A percentile compares a stretch with the other conserved stretches of the same genome.
Conservation (phyloP, 495 filamentous ascomycete species). For the Chaetomium cochliodes region DNA sequence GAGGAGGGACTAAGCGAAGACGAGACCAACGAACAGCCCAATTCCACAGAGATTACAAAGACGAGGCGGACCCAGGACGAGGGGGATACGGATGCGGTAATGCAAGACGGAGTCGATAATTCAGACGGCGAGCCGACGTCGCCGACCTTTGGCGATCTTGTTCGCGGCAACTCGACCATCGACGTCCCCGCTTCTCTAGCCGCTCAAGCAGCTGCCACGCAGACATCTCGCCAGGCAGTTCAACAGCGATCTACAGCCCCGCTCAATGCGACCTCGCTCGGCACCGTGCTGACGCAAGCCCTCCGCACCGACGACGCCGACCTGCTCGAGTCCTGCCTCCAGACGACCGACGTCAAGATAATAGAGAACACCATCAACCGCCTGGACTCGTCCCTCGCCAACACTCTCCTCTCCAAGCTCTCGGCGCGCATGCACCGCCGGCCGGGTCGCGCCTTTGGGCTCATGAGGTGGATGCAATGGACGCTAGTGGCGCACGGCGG, state of each 20-base stretch:
- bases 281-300: slow-evolving; percentile 86
- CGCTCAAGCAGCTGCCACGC: slow-evolving; percentile 37
- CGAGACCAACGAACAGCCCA: slow-evolving; percentile 19
- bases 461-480: slow-evolving; percentile 98
- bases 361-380: slow-evolving; percentile 87
- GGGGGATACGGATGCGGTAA: slow-evolving; percentile 12
- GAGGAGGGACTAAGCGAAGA: slow-evolving; percentile 34
- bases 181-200: slow-evolving; percentile 68
- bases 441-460: slow-evolving; percentile 81
- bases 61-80: slow-evolving; percentile 13
- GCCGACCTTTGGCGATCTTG: slow-evolving; percentile 84
- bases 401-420: slow-evolving; percentile 72
- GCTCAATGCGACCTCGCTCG: slow-evolving; percentile 75
- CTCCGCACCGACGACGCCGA: slow-evolving; percentile 84
- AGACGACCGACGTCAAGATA: slow-evolving; percentile 66
- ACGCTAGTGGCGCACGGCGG: slow-evolving; percentile 93
- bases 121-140: slow-evolving; percentile 39
- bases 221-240: slow-evolving; percentile 37
- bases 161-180: slow-evolving; percentile 71
- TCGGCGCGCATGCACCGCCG: slow-evolving; percentile 83
- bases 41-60: slow-evolving; percentile 6
- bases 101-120: slow-evolving; percentile 40
- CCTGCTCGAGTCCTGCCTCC: slow-evolving; percentile 89
- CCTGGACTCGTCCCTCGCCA: slow-evolving; percentile 78
- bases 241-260: slow-evolving; percentile 46